Evolutionary conservation across 306 rosid genomes (phyloP), one percentile per base, ranked within the genome.

Genomic region (Arachis stenosperma): DNA sequence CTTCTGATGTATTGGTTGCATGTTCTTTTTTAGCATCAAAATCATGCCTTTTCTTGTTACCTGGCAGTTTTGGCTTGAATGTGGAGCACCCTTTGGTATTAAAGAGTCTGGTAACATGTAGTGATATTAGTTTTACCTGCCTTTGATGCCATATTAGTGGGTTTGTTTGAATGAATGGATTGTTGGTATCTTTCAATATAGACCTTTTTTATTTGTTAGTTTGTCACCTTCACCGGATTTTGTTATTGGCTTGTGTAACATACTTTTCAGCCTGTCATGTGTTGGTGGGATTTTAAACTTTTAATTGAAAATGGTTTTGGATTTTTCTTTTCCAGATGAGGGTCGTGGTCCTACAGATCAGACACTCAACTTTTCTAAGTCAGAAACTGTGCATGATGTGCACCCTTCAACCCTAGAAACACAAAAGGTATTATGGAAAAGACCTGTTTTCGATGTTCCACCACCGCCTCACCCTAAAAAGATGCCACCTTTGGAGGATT

Each of bases 401-500:
- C 55, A 78, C 40, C 27, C 71, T 39, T 71, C 85, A 48, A 27
- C 79, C 29, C 44, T 61, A 8, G 78, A 66, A 66, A 56, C 78
- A 65, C 85, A 56, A 73, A 80, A 44, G 67, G 59, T 69, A 39
- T 56, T 69, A 39, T 56, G 42, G 77, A 70, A 37, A 33, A 84
- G 57, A 37, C 84, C 92, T 44, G 60, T 89, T 58, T 89, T 90
- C 84, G 78, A 85, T 75, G 72, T 81, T 82, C 95, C 90, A 11
- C 57, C 27, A 52, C 29, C 55, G 8, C 55, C 57, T 7, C 78
- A 6, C 46, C 83, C 69, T 6, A 63, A 75, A 48, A 87, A 75
- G 72, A 85, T 91, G 91, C 99, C 96, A 7, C 83, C 89, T 42
- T 83, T 87, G 77, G 59, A 83, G 70, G 66, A 68, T 57, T 94